Base-by-base conservation (phyloP, 2,329 filamentous ascomycete genomes). In the Neopestalotiopsis sp. region DNA sequence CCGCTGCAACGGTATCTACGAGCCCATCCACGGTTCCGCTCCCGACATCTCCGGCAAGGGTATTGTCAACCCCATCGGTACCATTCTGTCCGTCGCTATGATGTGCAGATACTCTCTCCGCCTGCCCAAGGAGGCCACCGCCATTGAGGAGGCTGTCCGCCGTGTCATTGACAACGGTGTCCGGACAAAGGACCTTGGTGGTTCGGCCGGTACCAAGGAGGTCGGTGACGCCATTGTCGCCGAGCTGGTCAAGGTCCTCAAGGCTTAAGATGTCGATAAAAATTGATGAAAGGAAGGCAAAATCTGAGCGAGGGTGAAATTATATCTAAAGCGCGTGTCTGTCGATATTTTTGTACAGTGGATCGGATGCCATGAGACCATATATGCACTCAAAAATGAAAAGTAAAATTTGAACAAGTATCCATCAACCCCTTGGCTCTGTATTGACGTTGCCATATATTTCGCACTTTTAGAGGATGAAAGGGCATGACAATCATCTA, bases 1-100 rank as follows among this genome's bases (percentile, higher is more conserved):
- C 75, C 91, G 89, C 80, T 94, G 95, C 78, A 97, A 97, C 79
- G 95, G 94, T 75, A 97, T 98, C 77, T 99, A 97, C 80, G 95
- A 98, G 87, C 95, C 95, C 32, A 98, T 99, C 76, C 95, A 99
- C 81, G 95, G 94, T 49, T 96, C 93, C 61, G 95, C 95, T 24
- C 95, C 95, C 34, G 95, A 98, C 78, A 98, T 98, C 76, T 94
- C 93, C 2, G 95, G 95, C 73, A 89, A 97, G 83, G 93, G 93
- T 70, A 91, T 97, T 74, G 94, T 97, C 76, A 97, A 97, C 86
- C 95, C 95, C 42, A 87, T 98, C 70, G 95, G 95, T 65, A 95
- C 94, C 67, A 94, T 98, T 72, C 89, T 98, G 58, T 97, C 94
- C 13, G 88, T 97, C 14, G 94, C 94, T 76, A 97, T 98, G 94